Conservation (phyloP, 495 filamentous ascomycete genomes). For the Pyronema omphalodes region DNA sequence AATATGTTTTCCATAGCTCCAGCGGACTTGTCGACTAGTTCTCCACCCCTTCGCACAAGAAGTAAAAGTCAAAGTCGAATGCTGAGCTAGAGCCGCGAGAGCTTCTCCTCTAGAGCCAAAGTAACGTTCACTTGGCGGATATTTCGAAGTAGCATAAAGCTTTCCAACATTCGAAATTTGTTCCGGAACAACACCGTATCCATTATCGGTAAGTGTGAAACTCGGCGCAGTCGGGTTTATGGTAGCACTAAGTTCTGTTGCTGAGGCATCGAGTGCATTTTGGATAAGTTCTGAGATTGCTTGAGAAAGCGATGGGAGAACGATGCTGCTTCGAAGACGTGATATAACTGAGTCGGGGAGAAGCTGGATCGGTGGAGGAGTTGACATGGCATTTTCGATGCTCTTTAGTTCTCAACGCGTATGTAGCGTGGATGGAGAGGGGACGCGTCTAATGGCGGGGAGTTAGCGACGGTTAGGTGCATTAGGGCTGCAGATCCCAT, state of each 20-base stretch:
- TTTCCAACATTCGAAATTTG: conserved; percentile 50
- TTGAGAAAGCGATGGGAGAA: conserved; percentile 53
- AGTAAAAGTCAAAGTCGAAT: conserved; percentile 61
- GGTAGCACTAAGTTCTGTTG: conserved; percentile 49
- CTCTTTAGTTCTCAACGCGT: background rate
- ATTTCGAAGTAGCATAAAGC: conserved; percentile 67
- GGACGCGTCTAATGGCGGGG: background rate
- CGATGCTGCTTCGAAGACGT: conserved; percentile 75
- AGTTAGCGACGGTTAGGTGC: background rate
- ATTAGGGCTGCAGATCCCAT: background rate
- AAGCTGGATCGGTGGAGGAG: conserved; percentile 36
- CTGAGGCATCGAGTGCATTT: conserved; percentile 70
- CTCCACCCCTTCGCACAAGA: conserved; percentile 49
- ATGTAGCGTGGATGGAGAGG: background rate
- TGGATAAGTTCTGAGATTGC: conserved; percentile 60
- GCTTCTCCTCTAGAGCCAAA: conserved; percentile 62
- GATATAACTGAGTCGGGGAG: conserved; percentile 57
- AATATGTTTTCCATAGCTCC: conserved; percentile 13
- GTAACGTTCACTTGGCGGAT: conserved; percentile 23
- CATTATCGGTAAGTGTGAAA: conserved; percentile 79
- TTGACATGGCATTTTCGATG: conserved; percentile 28
- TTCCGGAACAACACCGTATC: conserved; percentile 55
- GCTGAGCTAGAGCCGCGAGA: conserved; percentile 54
- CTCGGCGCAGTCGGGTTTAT: conserved; percentile 61
- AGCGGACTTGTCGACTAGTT: conserved; percentile 44